phyloP scores from a whole-genome alignment of 352 stramenopile genomes.

The Phytophthora hibernalis region DNA sequence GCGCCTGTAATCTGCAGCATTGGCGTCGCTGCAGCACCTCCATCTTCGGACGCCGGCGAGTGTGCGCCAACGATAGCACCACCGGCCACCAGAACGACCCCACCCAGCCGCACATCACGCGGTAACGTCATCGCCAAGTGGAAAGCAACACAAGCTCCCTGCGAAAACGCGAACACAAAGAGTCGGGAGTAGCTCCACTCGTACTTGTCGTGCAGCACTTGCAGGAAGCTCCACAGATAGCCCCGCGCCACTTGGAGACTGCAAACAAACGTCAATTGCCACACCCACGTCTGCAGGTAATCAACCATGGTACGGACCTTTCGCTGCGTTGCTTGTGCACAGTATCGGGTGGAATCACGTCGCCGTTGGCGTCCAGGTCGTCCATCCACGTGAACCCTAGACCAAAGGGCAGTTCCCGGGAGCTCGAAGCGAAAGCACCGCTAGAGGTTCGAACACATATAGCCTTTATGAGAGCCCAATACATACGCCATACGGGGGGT shows the following conservation, averaged over 20 bases:
- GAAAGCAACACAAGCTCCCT: slow-evolving; percentile 71
- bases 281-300: background rate
- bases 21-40: slow-evolving; percentile 43
- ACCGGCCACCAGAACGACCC: slow-evolving; percentile 60
- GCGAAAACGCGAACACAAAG: slow-evolving; percentile 74
- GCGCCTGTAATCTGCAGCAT: slow-evolving; percentile 52
- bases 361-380: slow-evolving; percentile 57
- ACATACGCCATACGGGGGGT: too few relatives aligned
- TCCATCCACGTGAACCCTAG: slow-evolving; percentile 65
- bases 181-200: slow-evolving; percentile 58
- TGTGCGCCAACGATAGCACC: slow-evolving; percentile 50
- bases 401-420: slow-evolving; percentile 59
- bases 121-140: slow-evolving; percentile 55
- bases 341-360: slow-evolving; percentile 50
- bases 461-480: background rate
- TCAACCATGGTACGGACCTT: slow-evolving; percentile 32
- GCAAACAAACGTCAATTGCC: slow-evolving; percentile 1
- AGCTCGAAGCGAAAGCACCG: slow-evolving; percentile 57
- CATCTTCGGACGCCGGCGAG: slow-evolving; percentile 3
- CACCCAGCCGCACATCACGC: slow-evolving; percentile 45
- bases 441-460: slow-evolving; percentile 22
- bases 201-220: slow-evolving; percentile 55
- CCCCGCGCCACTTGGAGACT: slow-evolving; percentile 49
- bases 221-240: slow-evolving; percentile 56
- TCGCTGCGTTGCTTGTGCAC: slow-evolving; percentile 50